phyloP scores from a whole-genome alignment of 208 protist species.

The Acanthamoeba sp. region DNA sequence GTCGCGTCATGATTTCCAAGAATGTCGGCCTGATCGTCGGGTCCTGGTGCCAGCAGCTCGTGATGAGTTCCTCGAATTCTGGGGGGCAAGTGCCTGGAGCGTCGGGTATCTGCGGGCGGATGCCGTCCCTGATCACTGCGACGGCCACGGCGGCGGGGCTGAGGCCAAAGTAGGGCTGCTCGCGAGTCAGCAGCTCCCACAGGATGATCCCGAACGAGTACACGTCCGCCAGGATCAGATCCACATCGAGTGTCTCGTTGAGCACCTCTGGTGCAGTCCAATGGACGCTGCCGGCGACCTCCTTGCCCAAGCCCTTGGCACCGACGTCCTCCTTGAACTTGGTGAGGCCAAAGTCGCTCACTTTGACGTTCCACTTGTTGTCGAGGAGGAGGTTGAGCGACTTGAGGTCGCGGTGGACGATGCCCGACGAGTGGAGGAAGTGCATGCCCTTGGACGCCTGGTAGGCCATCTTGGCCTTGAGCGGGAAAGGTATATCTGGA shows the following conservation, averaged over 20 bases:
- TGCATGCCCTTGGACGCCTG: slow-evolving; percentile 80
- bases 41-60: slow-evolving; percentile 32
- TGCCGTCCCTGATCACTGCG: slow-evolving; percentile 12
- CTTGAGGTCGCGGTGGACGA: slow-evolving; percentile 78
- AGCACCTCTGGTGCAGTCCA: background rate
- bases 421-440: slow-evolving; percentile 70
- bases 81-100: background rate
- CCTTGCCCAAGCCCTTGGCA: background rate
- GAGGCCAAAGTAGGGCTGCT: background rate
- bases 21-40: slow-evolving; percentile 12
- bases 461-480: slow-evolving; percentile 71
- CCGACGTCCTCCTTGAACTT: background rate
- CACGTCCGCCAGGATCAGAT: slow-evolving; percentile 67
- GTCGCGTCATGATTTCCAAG: slow-evolving; percentile 54
- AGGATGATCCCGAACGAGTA: slow-evolving; percentile 79
- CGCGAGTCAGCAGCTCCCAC: slow-evolving; percentile 9
- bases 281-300: background rate
- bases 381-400: slow-evolving; percentile 71
- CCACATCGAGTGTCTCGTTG: background rate
- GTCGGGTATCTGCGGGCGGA: background rate
- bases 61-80: slow-evolving; percentile 27
- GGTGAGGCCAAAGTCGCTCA: slow-evolving; percentile 62
- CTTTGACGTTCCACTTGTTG: slow-evolving; percentile 18
- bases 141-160: slow-evolving; percentile 48
- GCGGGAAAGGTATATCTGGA: background rate